Percentiles rank a stretch among this genome's conserved stretches.
phyloP scores from a whole-genome alignment of 2,329 filamentous ascomycete genomes.

The Leptographium flavum region DNA sequence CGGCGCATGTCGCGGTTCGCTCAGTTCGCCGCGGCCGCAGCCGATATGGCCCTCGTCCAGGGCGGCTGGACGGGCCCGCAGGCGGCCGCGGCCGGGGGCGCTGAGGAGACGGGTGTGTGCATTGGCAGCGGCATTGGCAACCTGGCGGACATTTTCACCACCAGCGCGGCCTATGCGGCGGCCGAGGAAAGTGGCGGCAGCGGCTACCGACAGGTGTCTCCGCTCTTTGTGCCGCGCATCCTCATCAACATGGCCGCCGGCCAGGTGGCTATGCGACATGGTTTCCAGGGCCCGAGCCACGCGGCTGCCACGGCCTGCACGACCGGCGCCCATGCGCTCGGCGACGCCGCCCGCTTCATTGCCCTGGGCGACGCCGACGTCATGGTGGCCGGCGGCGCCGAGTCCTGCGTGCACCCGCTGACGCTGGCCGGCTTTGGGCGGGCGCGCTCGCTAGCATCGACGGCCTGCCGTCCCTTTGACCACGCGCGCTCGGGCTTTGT shows the following conservation, averaged over 20 bases:
- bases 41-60: slow-evolving; percentile 74
- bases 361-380: slow-evolving; percentile 83
- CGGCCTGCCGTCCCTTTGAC: slow-evolving; percentile 77
- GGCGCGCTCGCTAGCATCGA: slow-evolving; percentile 65
- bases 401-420: slow-evolving; percentile 90
- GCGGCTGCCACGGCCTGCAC: slow-evolving; percentile 90
- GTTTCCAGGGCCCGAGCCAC: slow-evolving; percentile 84
- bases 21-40: slow-evolving; percentile 79
- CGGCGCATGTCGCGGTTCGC: slow-evolving; percentile 83
- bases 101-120: slow-evolving; percentile 68
- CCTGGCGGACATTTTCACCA: slow-evolving; percentile 77
- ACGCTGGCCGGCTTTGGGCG: slow-evolving; percentile 85
- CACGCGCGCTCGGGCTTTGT: slow-evolving; percentile 70
- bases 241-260: slow-evolving; percentile 92
- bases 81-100: slow-evolving; percentile 38
- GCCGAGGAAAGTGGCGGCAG: slow-evolving; percentile 18
- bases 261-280: slow-evolving; percentile 85
- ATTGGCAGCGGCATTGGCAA: slow-evolving; percentile 93
- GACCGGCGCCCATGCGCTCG: slow-evolving; percentile 86
- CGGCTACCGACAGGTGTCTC: slow-evolving; percentile 85
- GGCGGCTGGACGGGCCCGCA: slow-evolving; percentile 51
- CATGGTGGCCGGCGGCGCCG: slow-evolving; percentile 90
- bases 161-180: slow-evolving; percentile 60
- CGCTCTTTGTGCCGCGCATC: slow-evolving; percentile 82
- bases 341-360: slow-evolving; percentile 87